A percentile compares a stretch with the other conserved stretches of the same genome.
Conservation (phyloP, 208 protist species). For the Trypanosoma scelopori region DNA sequence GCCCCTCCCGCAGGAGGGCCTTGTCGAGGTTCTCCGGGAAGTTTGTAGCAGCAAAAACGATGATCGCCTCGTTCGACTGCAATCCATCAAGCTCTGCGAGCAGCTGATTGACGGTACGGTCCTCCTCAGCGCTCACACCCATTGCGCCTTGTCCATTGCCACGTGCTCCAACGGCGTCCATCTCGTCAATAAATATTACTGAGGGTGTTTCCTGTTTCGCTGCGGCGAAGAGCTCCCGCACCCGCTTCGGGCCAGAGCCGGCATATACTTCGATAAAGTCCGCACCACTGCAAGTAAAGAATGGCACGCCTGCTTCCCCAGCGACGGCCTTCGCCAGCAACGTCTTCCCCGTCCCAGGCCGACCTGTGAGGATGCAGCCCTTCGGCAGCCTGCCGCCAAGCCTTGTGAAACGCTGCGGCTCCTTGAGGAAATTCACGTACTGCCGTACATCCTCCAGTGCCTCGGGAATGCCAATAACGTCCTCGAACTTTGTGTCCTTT, state of each 20-base stretch:
- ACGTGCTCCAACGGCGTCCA: conserved; percentile 94
- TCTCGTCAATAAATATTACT: conserved; percentile 99
- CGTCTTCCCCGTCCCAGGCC: conserved; percentile 97
- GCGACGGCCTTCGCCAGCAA: conserved; percentile 91
- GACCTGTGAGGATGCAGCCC: conserved; percentile 95
- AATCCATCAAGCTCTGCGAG: conserved; percentile 96
- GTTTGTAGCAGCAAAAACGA: conserved; percentile 98
- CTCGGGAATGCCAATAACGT: conserved; percentile 92
- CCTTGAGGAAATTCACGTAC: conserved; percentile 95
- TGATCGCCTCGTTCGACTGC: conserved; percentile 80
- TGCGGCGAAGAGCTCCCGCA: conserved; percentile 93
- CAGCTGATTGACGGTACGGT: conserved; percentile 96
- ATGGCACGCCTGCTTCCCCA: conserved; percentile 93
- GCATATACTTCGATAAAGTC: conserved; percentile 98
- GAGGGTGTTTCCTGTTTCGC: conserved; percentile 92
- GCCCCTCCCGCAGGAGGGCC: conserved; percentile 95
- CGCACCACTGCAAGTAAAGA: conserved; percentile 93
- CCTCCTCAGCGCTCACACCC: conserved; percentile 83
- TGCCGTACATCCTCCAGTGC: conserved; percentile 95
- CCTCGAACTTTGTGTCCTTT: conserved; percentile 78
- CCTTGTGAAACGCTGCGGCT: conserved; percentile 91
- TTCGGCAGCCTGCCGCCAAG: conserved; percentile 96
- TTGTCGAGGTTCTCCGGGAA: conserved; percentile 93
- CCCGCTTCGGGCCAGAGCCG: conserved; percentile 94
- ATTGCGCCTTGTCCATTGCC: conserved; percentile 69